Conservation (phyloP, 1,284 basidiomycete genomes). For the Fistulinella staudtii region DNA sequence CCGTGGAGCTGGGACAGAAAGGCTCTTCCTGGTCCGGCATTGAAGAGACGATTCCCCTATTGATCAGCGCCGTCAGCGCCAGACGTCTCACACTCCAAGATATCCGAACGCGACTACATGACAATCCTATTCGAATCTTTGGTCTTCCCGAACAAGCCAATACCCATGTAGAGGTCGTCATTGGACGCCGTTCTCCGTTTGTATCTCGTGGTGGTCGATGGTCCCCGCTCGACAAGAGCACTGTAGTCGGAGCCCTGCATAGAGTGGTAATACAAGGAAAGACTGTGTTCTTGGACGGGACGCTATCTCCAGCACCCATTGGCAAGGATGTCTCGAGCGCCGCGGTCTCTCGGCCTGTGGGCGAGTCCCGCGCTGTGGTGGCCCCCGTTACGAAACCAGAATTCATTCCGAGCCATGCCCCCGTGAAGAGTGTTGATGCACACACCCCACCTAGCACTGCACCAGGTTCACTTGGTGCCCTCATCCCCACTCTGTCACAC, state of each 20-base stretch:
- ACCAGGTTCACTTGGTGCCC: conserved; percentile 23
- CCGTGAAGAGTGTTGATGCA: conserved; percentile 21
- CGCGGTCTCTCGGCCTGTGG: conserved; percentile 47
- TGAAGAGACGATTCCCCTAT: conserved; percentile 84
- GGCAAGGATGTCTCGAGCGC: conserved; percentile 84
- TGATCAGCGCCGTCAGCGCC: conserved; percentile 83
- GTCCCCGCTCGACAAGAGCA: conserved; percentile 79
- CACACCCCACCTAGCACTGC: conserved; percentile 16
- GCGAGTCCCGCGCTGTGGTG: conserved; percentile 19
- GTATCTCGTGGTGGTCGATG: conserved; percentile 51
- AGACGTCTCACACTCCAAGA: conserved; percentile 82
- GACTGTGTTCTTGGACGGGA: conserved; percentile 91
- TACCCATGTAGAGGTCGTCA: conserved; percentile 91
- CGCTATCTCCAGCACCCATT: conserved; percentile 52
- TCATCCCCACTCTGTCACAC: conserved; percentile 38
- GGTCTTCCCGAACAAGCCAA: conserved; percentile 82
- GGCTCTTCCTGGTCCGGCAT: conserved; percentile 77
- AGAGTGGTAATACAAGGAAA: conserved; percentile 91
- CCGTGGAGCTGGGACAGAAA: conserved; percentile 61
- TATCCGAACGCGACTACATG: conserved; percentile 77
- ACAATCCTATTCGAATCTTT: conserved; percentile 93
- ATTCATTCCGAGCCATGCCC: conserved; percentile 27
- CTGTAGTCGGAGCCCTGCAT: conserved; percentile 78
- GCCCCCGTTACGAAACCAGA: conserved; percentile 26
- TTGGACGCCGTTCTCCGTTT: conserved; percentile 74